phyloP scores from a whole-genome alignment of 108 stramenopile species.

The Fragilaria crotonensis region DNA sequence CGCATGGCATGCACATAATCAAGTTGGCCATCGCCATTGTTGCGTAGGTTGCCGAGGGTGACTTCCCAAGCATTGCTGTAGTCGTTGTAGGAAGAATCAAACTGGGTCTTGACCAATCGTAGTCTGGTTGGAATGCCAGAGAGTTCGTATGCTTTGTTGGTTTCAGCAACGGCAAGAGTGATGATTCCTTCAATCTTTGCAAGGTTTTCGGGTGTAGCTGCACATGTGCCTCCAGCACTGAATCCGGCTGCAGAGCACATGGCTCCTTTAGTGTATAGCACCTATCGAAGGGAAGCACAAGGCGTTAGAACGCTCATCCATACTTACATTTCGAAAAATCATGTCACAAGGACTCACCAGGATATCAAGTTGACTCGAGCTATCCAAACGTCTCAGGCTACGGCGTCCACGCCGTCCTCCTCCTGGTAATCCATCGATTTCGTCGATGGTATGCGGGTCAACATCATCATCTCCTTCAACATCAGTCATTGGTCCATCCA shows the following conservation, averaged over 20 bases:
- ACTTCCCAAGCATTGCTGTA: constrained; percentile 5
- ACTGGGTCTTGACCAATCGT: constrained; percentile 16
- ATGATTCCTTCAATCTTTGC: constrained; percentile 13
- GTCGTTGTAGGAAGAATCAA: constrained; percentile 7
- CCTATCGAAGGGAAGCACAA: background rate
- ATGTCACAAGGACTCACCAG: background rate
- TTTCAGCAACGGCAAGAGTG: constrained; percentile 15
- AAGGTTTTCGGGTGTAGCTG: constrained; percentile 10
- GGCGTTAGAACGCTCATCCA: background rate
- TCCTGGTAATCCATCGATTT: background rate
- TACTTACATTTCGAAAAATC: background rate
- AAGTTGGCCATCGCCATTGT: constrained; percentile 15
- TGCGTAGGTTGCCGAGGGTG: constrained; percentile 2
- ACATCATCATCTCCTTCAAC: background rate
- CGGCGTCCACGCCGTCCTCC: background rate
- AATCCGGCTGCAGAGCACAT: constrained; percentile 8
- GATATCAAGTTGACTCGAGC: constrained; percentile 1
- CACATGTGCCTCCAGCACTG: constrained; percentile 1
- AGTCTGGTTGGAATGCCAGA: constrained; percentile 20
- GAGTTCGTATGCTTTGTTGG: constrained; percentile 18
- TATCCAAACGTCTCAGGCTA: background rate
- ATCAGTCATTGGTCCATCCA: background rate
- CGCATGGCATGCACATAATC: constrained; percentile 25
- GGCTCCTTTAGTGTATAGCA: constrained; percentile 4
- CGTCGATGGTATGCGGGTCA: background rate